These are phyloP conservation scores for Panaeolus cyanescens DNA, from an alignment of 768 basidiomycete genomes.

Conservation along the genomic window DNA sequence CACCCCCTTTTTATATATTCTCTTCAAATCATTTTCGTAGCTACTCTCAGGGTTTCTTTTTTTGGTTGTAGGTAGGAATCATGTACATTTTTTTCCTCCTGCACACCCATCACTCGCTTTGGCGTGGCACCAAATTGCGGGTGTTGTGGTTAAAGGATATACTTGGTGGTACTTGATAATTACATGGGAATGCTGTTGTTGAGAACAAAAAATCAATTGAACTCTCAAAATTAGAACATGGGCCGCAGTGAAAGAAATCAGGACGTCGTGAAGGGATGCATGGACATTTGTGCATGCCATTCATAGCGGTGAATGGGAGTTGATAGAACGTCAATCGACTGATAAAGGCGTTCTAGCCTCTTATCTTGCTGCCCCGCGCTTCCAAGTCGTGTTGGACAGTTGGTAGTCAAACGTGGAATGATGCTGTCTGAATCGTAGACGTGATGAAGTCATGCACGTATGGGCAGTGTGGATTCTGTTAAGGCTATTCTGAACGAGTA, in stretches of 20 bases:
- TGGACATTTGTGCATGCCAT: too few species aligned
- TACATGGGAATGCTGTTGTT: background rate
- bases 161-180: background rate
- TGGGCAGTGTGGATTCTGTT: too few species aligned
- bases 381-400: too few species aligned
- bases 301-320: too few species aligned
- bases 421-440: too few species aligned
- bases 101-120: background rate
- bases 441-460: too few species aligned
- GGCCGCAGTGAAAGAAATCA: background rate
- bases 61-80: background rate
- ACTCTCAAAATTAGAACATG: background rate
- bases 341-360: too few species aligned
- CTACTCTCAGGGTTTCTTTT: background rate
- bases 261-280: background rate
- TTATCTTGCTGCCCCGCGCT: too few species aligned
- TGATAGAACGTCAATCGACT: too few species aligned
- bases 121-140: slow-evolving; percentile 1
- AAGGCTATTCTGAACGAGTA: too few species aligned
- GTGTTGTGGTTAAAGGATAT: background rate
- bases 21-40: background rate
- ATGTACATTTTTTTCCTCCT: background rate
- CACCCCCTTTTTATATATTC: background rate
- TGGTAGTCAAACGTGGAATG: too few species aligned
- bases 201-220: background rate